A percentile compares a stretch with the other conserved stretches of the same genome.
These are phyloP conservation scores for Fusarium napiforme DNA, from an alignment of 2,329 filamentous ascomycete species.

Conservation along the genomic window DNA sequence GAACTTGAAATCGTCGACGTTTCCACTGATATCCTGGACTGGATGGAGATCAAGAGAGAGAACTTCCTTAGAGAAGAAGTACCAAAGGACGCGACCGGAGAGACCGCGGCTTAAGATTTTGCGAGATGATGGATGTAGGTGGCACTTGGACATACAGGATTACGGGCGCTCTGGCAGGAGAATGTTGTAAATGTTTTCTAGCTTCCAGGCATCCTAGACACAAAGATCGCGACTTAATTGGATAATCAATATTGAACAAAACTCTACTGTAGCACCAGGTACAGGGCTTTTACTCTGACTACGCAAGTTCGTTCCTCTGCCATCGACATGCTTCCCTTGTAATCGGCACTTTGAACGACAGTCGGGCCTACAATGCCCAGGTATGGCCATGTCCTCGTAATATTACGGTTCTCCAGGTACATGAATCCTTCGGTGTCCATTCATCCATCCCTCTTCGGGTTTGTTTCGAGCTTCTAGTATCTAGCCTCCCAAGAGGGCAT, in stretches of 20 bases:
- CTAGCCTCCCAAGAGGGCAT: neutral
- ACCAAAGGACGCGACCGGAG: no score
- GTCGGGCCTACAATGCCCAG: neutral
- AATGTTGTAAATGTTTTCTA: neutral
- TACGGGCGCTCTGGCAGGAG: neutral
- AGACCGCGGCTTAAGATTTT: accelerated
- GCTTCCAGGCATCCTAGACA: neutral
- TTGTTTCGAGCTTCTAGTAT: neutral
- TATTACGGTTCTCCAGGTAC: neutral
- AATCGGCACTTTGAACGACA: neutral
- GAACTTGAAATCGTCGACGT: neutral
- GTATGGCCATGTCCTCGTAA: neutral
- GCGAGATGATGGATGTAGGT: neutral
- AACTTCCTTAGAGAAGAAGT: neutral
- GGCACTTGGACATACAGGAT: neutral
- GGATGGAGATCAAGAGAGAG: neutral
- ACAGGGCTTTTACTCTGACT: neutral
- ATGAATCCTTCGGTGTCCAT: neutral
- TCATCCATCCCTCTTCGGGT: neutral
- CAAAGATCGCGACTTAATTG: neutral
- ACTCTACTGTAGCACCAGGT: neutral
- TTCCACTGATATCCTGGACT: neutral
- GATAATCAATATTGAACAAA: neutral
- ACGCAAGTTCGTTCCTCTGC: neutral
- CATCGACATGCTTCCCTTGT: neutral